Evolutionary conservation across 2,329 filamentous ascomycete species (phyloP), one percentile per base, ranked within the genome.

Genomic region (Leptoxyphium fumago): DNA sequence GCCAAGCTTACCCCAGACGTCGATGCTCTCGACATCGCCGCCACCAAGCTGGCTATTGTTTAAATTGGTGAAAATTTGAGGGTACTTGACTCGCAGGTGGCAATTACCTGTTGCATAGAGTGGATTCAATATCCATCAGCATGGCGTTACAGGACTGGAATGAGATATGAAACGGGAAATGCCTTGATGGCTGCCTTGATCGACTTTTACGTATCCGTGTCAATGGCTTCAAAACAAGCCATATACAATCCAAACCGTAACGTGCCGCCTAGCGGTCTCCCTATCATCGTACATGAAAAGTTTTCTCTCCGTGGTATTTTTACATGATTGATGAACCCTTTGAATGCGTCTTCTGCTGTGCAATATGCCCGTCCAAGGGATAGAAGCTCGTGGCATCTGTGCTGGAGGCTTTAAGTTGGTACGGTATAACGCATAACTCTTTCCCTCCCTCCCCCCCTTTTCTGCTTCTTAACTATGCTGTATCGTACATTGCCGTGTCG

Each of bases 1-100:
- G 87, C 84, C 65, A 84, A 89, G 67, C 79, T 98, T 55, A 96
- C 91, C 46, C 74, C 88, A 52, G 91, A 98, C 69, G 88, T 96
- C 59, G 91, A 98, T 71, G 91, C 91, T 64, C 83, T 98, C 60
- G 91, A 98, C 74, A 95, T 98, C 71, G 93, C 91, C 54, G 93
- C 91, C 63, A 96, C 91, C 71, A 98, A 96, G 83, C 82, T 98
- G 60, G 82, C 83, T 60, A 91, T 98, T 64, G 91, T 96, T 67
- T 96, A 94, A 82, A 61, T 55, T 46, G 50, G 54, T 42, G 61
- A 26, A 26, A 57, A 58, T 53, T 57, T 63, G 59, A 59, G 57
- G 60, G 62, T 4, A 41, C 10, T 66, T 59, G 63, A 64, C 66
- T 63, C 64, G 63, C 64, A 64, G 48, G 49, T 38, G 43, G 47